Base-by-base conservation (phyloP, 352 stramenopile genomes). In the Globisporangium nagaii region DNA sequence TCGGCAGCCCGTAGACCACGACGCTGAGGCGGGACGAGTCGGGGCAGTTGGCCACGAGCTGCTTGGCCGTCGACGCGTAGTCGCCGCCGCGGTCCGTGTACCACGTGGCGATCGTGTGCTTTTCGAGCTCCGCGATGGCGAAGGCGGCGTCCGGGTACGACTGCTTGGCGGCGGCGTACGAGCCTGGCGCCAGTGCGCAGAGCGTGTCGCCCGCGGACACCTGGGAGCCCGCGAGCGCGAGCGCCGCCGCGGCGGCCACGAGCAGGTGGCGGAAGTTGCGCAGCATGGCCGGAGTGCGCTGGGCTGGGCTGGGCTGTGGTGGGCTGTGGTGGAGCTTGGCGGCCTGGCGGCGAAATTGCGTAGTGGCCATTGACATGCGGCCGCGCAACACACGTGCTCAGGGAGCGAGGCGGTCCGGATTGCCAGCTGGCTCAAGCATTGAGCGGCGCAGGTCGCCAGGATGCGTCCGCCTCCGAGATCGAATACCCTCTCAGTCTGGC, bases 1-100 rank as follows among this genome's bases (percentile, higher is more conserved):
- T 82, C 4, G 79, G 75, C 20, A 91, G 56, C 3, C 79, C 81
- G 64, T 90, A 88, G 40, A 90, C 67, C 7, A 90, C 75, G 34
- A 88, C 50, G 53, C 59, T 86, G 19, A 88, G 59, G 7, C 75
- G 73, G 34, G 71, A 70, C 20, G 70, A 64, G 28, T 69, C 52
- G 4, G 59, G 28, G 40, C 76, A 85, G 17, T 53, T 49, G 19
- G 55, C 40, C 27, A 84, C 65, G 10, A 87, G 58, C 30, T 68
- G 34, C 40, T 58, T 41, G 1, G 65, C 62, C 11, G 57, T 70
- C 19, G 65, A 37, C 10, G 56, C 60, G 53, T 80, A 75, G 59
- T 81, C 60, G 50, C 63, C 67, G 39, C 75, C 49, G 30, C 71
- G 69, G 56, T 90, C 78, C 30, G 72, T 72, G 56, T 90, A 90